A percentile compares a stretch with the other conserved stretches of the same genome.
These are phyloP conservation scores for Prunus mira DNA, from an alignment of 306 rosid genomes.

Conservation along the genomic window DNA sequence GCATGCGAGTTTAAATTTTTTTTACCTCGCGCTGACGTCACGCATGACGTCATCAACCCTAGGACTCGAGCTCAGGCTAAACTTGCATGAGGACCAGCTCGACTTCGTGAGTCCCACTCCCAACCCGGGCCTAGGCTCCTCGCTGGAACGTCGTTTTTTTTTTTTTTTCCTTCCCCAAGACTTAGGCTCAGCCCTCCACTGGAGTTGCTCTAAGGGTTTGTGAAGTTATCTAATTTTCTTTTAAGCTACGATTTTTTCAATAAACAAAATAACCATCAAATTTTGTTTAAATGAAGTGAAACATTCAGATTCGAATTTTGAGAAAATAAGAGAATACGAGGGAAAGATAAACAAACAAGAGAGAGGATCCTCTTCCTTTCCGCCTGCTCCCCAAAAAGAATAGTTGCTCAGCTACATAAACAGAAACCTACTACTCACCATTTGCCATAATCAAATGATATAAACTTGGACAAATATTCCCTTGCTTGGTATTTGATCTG, in stretches of 20 bases:
- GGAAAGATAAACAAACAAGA: neutral
- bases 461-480: neutral
- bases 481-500: neutral
- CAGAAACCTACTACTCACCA: neutral
- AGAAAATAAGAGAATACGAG: neutral
- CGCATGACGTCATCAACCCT: too few relatives aligned
- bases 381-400: too few relatives aligned
- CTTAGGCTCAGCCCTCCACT: fast-evolving
- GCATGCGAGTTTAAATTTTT: too few relatives aligned
- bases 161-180: too few relatives aligned
- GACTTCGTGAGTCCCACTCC: too few relatives aligned
- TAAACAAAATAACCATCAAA: neutral
- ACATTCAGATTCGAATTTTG: neutral
- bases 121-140: too few relatives aligned
- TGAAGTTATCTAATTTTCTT: neutral
- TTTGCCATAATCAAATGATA: neutral
- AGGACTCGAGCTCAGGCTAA: too few relatives aligned
- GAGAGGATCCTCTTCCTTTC: neutral
- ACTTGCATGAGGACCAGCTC: too few relatives aligned
- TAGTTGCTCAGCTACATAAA: neutral
- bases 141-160: fast-evolving
- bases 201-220: too few relatives aligned
- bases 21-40: too few relatives aligned
- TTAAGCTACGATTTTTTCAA: too few relatives aligned
- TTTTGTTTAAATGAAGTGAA: neutral